Evolutionary conservation across 2,329 filamentous ascomycete species (phyloP), one percentile per base, ranked within the genome.

Genomic region (Plectosphaerella plurivora): DNA sequence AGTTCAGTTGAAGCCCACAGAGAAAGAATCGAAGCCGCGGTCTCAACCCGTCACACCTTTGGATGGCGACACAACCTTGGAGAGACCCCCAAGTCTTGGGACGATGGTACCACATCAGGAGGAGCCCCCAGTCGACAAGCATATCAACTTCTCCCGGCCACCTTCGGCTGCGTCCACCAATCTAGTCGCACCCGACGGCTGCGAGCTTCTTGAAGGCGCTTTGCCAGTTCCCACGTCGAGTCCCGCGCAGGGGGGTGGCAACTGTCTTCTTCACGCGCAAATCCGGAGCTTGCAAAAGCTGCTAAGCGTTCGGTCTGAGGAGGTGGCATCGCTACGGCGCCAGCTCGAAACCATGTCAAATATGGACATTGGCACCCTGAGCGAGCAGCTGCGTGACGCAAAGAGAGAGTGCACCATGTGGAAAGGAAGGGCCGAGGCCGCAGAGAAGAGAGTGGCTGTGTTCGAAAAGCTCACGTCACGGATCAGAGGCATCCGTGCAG

Each of bases 351-450:
- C 74, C 15, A 68, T 72, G 42, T 67, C 71, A 41, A 68, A 71
- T 37, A 61, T 71, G 42, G 74, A 77, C 44, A 60, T 77, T 15
- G 73, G 73, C 1, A 71, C 69, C 5, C 59, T 83, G 50, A 73
- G 72, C 50, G 74, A 80, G 56, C 70, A 79, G 57, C 60, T 85
- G 45, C 65, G 74, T 18, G 65, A 68, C 18, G 64, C 71, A 4
- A 72, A 70, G 49, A 63, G 66, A 35, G 76, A 80, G 46, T 62
- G 68, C 35, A 60, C 67, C 28, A 71, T 67, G 55, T 87, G 83
- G 83, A 77, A 71, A 56, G 72, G 70, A 33, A 70, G 80, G 33
- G 83, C 83, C 0, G 74, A 82, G 59, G 69, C 72, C 4, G 81
- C 82, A 0, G 82, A 87, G 66, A 72, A 67, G 54, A 71, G 76